Percentiles rank a stretch among this genome's conserved stretches.
phyloP scores from a whole-genome alignment of 2,329 filamentous ascomycete species.

The Trichoderma sp. region DNA sequence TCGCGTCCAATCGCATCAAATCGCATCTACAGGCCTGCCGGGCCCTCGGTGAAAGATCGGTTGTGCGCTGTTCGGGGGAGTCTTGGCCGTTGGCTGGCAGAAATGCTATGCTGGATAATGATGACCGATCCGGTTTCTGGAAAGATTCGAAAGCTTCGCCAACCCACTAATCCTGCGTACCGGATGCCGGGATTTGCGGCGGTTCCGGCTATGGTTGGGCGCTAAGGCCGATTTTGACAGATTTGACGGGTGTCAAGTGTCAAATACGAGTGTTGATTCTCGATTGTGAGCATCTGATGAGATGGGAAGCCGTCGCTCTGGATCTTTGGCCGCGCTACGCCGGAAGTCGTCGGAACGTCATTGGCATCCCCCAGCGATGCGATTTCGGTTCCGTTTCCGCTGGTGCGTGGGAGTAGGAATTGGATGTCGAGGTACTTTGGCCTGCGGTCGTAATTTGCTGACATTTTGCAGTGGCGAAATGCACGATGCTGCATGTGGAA shows the following conservation, averaged over 20 bases:
- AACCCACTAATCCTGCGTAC: background rate
- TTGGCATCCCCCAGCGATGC: background rate
- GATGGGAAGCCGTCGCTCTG: background rate
- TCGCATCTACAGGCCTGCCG: background rate
- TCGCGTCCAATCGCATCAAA: background rate
- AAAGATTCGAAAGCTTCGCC: slow-evolving; percentile 6
- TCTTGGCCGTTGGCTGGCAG: background rate
- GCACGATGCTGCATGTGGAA: slow-evolving; percentile 1
- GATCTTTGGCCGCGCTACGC: background rate
- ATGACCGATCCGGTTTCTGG: slow-evolving; percentile 5
- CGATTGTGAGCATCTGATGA: background rate
- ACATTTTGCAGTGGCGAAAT: slow-evolving; percentile 11
- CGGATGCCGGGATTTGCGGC: slow-evolving; percentile 15
- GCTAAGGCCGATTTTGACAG: background rate
- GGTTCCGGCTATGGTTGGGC: background rate
- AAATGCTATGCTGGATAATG: background rate
- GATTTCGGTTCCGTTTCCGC: background rate
- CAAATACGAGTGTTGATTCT: background rate
- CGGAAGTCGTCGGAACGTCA: background rate
- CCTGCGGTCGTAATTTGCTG: background rate
- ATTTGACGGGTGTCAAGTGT: background rate
- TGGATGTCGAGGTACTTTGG: background rate
- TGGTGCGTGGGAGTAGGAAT: background rate
- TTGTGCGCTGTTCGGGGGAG: background rate
- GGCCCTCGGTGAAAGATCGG: slow-evolving; percentile 8